These are phyloP conservation scores for Verticillium alfalfae DNA, from an alignment of 2,329 filamentous ascomycete genomes.

Conservation along the genomic window DNA sequence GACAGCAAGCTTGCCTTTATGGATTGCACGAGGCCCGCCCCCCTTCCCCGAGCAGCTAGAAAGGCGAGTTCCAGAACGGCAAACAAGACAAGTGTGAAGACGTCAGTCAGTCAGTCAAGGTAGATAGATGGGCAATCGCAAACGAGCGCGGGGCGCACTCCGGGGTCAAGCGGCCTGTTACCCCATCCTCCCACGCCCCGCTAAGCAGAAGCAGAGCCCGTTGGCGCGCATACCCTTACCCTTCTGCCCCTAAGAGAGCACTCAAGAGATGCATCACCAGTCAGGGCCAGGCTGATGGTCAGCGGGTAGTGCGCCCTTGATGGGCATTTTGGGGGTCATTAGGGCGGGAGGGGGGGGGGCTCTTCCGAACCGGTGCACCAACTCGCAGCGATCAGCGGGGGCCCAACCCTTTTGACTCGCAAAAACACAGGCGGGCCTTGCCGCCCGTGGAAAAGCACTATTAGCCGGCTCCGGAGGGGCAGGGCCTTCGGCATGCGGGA, in stretches of 20 bases:
- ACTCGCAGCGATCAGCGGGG: not conserved
- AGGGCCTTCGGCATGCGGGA: not conserved
- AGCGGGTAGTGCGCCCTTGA: not conserved
- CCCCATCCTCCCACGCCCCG: no score
- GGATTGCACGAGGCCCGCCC: no score
- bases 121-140: no score
- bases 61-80: no score
- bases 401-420: not conserved
- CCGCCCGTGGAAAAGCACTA: not conserved
- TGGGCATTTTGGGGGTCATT: not conserved
- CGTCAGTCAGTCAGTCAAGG: no score
- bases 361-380: not conserved
- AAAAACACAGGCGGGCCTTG: not conserved
- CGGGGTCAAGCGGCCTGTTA: no score
- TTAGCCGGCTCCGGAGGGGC: not conserved
- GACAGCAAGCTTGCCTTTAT: no score
- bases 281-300: not conserved
- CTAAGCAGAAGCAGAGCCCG: not conserved
- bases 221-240: not conserved
- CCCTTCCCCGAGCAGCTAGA: no score
- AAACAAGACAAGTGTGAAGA: not conserved
- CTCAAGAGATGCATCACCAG: not conserved
- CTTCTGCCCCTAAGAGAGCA: no score
- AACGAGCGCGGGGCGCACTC: no score
- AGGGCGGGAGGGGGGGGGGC: not conserved